Conservation (phyloP, 2,329 filamentous ascomycete species). For the Xenoacremonium recifei region DNA sequence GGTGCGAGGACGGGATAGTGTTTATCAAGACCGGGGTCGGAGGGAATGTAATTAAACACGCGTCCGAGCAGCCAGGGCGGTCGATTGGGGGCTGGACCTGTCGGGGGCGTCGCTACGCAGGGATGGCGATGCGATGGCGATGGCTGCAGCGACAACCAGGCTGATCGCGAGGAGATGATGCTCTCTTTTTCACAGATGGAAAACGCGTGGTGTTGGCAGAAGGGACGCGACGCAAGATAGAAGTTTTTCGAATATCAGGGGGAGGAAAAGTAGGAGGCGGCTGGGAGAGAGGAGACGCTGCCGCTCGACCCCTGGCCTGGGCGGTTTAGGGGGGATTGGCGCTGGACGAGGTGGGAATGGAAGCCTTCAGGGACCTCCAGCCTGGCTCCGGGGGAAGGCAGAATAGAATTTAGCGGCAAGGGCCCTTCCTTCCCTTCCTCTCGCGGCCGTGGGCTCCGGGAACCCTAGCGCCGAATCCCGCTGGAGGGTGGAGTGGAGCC, state of each 20-base stretch:
- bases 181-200: not conserved
- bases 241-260: not conserved
- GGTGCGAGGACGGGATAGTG: slow-evolving; percentile 14
- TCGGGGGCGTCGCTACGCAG: not conserved
- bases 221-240: not conserved
- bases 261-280: not conserved
- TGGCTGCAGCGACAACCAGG: no score
- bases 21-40: slow-evolving; percentile 26
- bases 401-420: not conserved
- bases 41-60: slow-evolving; percentile 28
- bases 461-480: not conserved
- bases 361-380: not conserved
- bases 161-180: not conserved
- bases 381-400: not conserved
- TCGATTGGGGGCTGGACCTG: slow-evolving; percentile 1
- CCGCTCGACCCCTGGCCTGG: no score
- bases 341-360: not conserved
- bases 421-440: no score
- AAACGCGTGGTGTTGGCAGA: not conserved
- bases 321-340: not conserved
- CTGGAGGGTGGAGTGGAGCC: not conserved
- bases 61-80: slow-evolving; percentile 18
- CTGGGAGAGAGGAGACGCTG: not conserved
- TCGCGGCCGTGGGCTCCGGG: not conserved
- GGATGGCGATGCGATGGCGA: not conserved